Percentiles rank a stretch among this genome's conserved stretches.
These are phyloP conservation scores for Neoconidiobolus thromboides DNA, from an alignment of 371 early-diverging fungal species.

Conservation along the genomic window DNA sequence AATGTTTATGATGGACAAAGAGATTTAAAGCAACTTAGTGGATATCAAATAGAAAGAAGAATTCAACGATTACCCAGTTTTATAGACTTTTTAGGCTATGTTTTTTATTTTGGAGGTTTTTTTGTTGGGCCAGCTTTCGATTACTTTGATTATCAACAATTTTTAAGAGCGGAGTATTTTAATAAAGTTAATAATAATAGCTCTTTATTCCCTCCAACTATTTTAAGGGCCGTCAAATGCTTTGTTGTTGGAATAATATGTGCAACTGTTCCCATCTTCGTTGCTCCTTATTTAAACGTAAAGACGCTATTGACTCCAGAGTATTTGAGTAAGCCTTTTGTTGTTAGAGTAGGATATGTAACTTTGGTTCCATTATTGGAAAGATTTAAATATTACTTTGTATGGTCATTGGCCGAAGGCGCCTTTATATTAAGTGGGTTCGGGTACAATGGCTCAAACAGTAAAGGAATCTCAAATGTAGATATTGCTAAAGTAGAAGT, in stretches of 20 bases:
- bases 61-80: conserved; percentile 39
- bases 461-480: conserved; percentile 41
- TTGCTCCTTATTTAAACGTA: conserved; percentile 8
- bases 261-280: conserved; percentile 1
- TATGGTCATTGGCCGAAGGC: conserved; percentile 75
- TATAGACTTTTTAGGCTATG: conserved; percentile 67
- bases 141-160: not conserved
- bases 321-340: not conserved
- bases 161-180: conserved; percentile 18
- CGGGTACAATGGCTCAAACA: conserved; percentile 46
- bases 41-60: conserved; percentile 37
- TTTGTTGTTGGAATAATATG: not conserved
- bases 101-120: conserved; percentile 72
- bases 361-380: conserved; percentile 38
- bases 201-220: not conserved
- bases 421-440: conserved; percentile 66
- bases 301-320: conserved; percentile 10
- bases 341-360: conserved; percentile 27
- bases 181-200: conserved; percentile 6
- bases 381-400: conserved; percentile 65
- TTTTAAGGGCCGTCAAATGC: not conserved
- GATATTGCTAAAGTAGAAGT: conserved; percentile 44
- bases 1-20: conserved; percentile 48
- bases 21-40: not conserved
- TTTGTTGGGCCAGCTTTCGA: conserved; percentile 72